A percentile compares a stretch with the other conserved stretches of the same genome.
phyloP scores from a whole-genome alignment of 2,329 filamentous ascomycete species.

The Mycogone perniciosa region DNA sequence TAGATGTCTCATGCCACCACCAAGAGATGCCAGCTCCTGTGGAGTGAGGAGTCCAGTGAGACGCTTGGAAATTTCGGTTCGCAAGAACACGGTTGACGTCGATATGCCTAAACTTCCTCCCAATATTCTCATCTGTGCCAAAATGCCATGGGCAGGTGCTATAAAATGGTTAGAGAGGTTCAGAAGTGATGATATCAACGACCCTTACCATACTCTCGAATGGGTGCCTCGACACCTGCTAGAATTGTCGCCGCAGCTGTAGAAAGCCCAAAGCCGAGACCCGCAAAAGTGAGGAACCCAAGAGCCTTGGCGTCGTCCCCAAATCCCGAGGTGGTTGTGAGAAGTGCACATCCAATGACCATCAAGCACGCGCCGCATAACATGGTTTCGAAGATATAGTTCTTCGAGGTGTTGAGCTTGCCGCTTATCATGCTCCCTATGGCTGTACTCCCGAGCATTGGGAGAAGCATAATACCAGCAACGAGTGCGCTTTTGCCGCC shows the following conservation, averaged over 20 bases:
- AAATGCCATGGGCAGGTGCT: conserved; percentile 48
- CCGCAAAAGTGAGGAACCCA: conserved; percentile 45
- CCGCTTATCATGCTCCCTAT: conserved; percentile 39
- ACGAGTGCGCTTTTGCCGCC: conserved; percentile 39
- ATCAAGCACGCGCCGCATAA: conserved; percentile 36
- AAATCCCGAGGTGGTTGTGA: conserved; percentile 30
- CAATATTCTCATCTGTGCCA: conserved; percentile 45
- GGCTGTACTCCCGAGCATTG: conserved; percentile 45
- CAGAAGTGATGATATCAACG: conserved; percentile 11
- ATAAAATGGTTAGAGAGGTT: not conserved
- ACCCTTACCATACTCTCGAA: conserved; percentile 39
- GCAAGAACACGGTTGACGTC: conserved; percentile 42
- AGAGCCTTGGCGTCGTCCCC: conserved; percentile 39
- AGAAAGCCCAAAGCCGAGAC: conserved; percentile 46
- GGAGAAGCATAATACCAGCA: conserved; percentile 46
- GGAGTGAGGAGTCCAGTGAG: conserved; percentile 24
- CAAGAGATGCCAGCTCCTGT: conserved; percentile 23
- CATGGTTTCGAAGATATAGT: conserved; percentile 39
- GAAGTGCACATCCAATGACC: conserved; percentile 40
- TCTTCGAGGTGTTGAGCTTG: conserved; percentile 34
- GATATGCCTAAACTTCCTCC: conserved; percentile 51
- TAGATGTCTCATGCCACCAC: conserved; percentile 18
- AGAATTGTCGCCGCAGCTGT: conserved; percentile 43
- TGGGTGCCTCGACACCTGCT: conserved; percentile 34
- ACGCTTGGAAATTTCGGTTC: conserved; percentile 23